These are phyloP conservation scores for Steccherinum ochraceum DNA, from an alignment of 768 basidiomycete genomes.

Conservation along the genomic window DNA sequence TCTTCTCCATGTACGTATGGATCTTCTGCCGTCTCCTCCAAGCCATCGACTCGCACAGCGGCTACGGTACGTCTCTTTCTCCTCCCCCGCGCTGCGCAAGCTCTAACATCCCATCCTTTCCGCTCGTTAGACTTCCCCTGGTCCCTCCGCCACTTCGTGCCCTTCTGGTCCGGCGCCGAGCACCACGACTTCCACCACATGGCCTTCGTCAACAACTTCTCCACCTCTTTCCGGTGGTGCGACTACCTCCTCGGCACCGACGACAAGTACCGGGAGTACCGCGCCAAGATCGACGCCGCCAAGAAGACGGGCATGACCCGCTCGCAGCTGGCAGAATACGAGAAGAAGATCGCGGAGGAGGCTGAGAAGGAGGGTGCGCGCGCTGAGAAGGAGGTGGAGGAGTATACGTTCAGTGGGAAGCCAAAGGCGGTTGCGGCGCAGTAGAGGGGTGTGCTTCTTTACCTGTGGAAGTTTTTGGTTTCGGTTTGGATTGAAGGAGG, in stretches of 20 bases:
- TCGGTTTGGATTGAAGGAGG: neutral
- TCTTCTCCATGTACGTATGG: constrained; percentile 91
- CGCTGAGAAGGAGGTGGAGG: constrained; percentile 50
- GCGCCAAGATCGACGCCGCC: constrained; percentile 55
- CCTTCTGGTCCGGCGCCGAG: constrained; percentile 97
- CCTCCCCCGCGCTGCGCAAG: neutral
- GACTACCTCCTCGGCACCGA: constrained; percentile 90
- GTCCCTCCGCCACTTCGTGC: constrained; percentile 87
- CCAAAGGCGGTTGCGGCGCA: constrained; percentile 14
- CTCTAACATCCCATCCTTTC: neutral
- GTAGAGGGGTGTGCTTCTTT: too few species aligned
- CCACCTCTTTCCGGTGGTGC: constrained; percentile 92
- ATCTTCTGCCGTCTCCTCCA: constrained; percentile 93
- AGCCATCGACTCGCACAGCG: constrained; percentile 94
- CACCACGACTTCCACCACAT: constrained; percentile 99
- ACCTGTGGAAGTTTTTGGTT: too few species aligned
- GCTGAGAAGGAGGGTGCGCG: constrained; percentile 67
- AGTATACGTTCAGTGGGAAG: constrained; percentile 17
- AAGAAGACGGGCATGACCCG: constrained; percentile 41
- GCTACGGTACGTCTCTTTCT: constrained; percentile 63
- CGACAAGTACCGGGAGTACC: constrained; percentile 79
- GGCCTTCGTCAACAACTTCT: constrained; percentile 91
- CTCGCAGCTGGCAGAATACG: constrained; percentile 47
- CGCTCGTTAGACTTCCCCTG: constrained; percentile 83
- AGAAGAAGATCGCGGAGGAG: constrained; percentile 59